phyloP scores from a whole-genome alignment of 75 land plant genomes.

The Sequoiadendron giganteum region DNA sequence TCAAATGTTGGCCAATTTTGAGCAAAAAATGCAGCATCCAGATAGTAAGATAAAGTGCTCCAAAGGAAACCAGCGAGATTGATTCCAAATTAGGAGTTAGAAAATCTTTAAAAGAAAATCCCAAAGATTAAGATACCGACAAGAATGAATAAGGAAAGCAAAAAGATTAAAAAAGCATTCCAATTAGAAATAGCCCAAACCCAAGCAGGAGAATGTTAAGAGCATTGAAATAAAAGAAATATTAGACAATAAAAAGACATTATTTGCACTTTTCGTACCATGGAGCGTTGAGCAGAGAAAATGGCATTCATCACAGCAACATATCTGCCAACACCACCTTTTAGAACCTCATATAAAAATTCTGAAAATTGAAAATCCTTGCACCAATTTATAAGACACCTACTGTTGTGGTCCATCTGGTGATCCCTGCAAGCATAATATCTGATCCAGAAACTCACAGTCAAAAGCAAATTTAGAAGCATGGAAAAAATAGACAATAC shows the following conservation, averaged over 20 bases:
- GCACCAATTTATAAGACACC: slow-evolving; percentile 17
- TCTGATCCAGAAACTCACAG: slow-evolving; percentile 42
- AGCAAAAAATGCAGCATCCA: not conserved
- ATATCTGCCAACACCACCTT: slow-evolving; percentile 55
- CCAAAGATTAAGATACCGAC: not conserved
- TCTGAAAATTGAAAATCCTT: slow-evolving; percentile 1
- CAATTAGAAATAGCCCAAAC: not conserved
- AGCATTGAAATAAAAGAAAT: not conserved
- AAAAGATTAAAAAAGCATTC: not conserved
- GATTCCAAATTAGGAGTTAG: not conserved
- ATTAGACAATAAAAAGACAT: not conserved
- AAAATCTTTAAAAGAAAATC: not conserved
- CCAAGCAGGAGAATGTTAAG: not conserved
- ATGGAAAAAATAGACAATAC: not conserved
- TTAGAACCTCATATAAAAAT: not conserved
- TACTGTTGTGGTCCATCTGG: slow-evolving; percentile 99
- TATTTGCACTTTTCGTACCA: slow-evolving; percentile 38
- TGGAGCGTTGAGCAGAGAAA: slow-evolving; percentile 94
- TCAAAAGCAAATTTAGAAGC: not conserved
- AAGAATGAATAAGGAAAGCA: not conserved
- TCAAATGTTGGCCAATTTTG: not conserved
- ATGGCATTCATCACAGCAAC: slow-evolving; percentile 97
- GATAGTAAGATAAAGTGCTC: not conserved
- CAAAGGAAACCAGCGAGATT: not conserved
- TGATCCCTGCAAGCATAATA: slow-evolving; percentile 89